Percentiles rank a stretch among this genome's conserved stretches.
phyloP scores from a whole-genome alignment of 2,329 filamentous ascomycete species.

The Fusarium sp. region DNA sequence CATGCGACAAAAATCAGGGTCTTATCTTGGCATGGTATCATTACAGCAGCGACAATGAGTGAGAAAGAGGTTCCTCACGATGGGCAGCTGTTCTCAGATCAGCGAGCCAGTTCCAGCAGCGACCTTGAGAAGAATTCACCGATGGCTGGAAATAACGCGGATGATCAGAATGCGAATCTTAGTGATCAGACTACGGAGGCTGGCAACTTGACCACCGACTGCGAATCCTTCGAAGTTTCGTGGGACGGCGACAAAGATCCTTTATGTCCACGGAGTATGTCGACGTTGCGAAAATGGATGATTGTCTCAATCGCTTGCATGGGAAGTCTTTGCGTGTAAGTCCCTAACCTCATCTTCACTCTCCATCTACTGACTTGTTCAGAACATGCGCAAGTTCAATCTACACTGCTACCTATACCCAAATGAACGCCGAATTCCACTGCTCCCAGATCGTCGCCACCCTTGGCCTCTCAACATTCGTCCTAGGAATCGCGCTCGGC shows the following conservation, averaged over 20 bases:
- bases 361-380: not conserved
- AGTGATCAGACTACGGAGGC: slow-evolving; percentile 25
- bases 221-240: not conserved
- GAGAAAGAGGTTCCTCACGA: not conserved
- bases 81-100: not conserved
- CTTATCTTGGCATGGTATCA: not conserved
- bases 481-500: slow-evolving; percentile 65
- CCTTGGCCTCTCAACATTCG: slow-evolving; percentile 31
- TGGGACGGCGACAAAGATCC: slow-evolving; percentile 31
- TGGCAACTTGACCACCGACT: not conserved
- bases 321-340: slow-evolving; percentile 32
- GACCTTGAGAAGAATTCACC: not conserved
- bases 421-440: slow-evolving; percentile 32
- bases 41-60: not conserved
- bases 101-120: not conserved
- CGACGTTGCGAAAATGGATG: slow-evolving; percentile 16
- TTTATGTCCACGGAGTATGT: slow-evolving; percentile 25
- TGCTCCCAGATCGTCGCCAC: slow-evolving; percentile 15
- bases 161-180: not conserved
- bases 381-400: slow-evolving; percentile 84
- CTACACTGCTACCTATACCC: slow-evolving; percentile 58
- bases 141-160: not conserved
- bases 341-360: accelerated
- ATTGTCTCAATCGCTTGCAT: slow-evolving; percentile 29
- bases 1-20: not conserved